phyloP scores from a whole-genome alignment of 83 land plant genomes.

The Larix sibirica region DNA sequence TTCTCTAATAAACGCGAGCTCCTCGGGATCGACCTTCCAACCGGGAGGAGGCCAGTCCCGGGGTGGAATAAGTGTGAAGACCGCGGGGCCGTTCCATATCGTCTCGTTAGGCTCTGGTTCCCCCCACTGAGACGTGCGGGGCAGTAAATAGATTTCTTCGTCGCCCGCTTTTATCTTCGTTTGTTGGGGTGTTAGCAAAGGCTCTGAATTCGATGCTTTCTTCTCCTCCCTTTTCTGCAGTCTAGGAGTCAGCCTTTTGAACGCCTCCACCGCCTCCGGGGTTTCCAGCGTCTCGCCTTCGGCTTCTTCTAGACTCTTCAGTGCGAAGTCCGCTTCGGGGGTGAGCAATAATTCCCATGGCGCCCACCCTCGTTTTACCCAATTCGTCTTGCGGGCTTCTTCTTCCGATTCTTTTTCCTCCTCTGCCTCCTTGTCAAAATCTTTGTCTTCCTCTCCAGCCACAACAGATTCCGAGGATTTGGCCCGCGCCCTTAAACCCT shows the following conservation, averaged over 20 bases:
- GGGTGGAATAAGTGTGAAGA: slow-evolving; percentile 67
- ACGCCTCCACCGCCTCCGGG: slow-evolving; percentile 75
- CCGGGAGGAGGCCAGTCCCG: slow-evolving; percentile 99
- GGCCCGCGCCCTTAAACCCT: neutral
- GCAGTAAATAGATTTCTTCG: slow-evolving; percentile 2
- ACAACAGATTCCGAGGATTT: neutral
- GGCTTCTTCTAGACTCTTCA: slow-evolving; percentile 58
- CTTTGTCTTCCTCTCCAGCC: neutral
- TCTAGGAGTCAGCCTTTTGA: slow-evolving; percentile 63
- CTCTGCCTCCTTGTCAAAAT: neutral
- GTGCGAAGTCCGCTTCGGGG: slow-evolving; percentile 91
- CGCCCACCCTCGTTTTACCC: slow-evolving; percentile 91
- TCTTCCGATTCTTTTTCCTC: slow-evolving; percentile 60
- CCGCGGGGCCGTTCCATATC: slow-evolving; percentile 69
- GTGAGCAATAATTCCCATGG: slow-evolving; percentile 96
- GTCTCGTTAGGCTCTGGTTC: slow-evolving; percentile 54
- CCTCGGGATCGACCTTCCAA: slow-evolving; percentile 88
- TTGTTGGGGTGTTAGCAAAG: slow-evolving; percentile 38
- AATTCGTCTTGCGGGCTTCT: slow-evolving; percentile 69
- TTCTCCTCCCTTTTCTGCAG: slow-evolving; percentile 47
- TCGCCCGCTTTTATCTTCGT: slow-evolving; percentile 34
- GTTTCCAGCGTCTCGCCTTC: slow-evolving; percentile 54
- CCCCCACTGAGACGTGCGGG: slow-evolving; percentile 32
- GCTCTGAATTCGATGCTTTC: slow-evolving; percentile 54
- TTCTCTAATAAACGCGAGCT: slow-evolving; percentile 85